These are phyloP conservation scores for Strobilomyces confusus DNA, from an alignment of 768 basidiomycete species.

Conservation along the genomic window DNA sequence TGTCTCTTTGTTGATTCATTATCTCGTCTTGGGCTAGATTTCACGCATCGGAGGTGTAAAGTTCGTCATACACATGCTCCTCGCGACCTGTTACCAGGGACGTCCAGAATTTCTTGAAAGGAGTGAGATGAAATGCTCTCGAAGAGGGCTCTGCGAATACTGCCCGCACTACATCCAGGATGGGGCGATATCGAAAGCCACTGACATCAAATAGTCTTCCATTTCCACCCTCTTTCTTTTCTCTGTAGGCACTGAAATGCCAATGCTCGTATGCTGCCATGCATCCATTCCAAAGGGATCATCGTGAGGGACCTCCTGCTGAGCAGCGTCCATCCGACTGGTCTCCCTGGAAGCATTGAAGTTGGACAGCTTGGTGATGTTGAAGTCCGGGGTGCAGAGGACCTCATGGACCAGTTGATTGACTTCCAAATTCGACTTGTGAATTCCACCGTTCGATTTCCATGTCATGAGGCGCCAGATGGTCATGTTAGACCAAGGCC, in stretches of 20 bases:
- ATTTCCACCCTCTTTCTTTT: neutral
- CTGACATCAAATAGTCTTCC: neutral
- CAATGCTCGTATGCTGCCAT: neutral
- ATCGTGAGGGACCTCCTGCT: neutral
- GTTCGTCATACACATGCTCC: conserved; percentile 18
- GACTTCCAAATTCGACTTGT: neutral
- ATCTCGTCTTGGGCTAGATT: conserved; percentile 11
- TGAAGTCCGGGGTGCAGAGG: neutral
- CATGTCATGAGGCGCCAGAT: neutral
- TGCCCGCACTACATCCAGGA: neutral
- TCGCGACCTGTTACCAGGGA: conserved; percentile 1
- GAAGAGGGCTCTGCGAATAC: neutral
- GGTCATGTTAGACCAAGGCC: neutral
- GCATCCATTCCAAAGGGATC: neutral
- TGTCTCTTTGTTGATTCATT: neutral
- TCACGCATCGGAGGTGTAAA: conserved; percentile 23
- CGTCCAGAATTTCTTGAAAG: conserved; percentile 22
- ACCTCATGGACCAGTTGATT: neutral
- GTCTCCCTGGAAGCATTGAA: neutral
- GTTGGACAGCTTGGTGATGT: neutral
- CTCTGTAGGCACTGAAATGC: neutral
- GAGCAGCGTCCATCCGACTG: neutral
- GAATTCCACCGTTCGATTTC: neutral
- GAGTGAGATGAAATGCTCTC: conserved; percentile 21
- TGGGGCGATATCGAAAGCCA: neutral